Percentiles rank a stretch among this genome's conserved stretches.
phyloP scores from a whole-genome alignment of 805 yeast species.

The Sporopachydermia lactativora region DNA sequence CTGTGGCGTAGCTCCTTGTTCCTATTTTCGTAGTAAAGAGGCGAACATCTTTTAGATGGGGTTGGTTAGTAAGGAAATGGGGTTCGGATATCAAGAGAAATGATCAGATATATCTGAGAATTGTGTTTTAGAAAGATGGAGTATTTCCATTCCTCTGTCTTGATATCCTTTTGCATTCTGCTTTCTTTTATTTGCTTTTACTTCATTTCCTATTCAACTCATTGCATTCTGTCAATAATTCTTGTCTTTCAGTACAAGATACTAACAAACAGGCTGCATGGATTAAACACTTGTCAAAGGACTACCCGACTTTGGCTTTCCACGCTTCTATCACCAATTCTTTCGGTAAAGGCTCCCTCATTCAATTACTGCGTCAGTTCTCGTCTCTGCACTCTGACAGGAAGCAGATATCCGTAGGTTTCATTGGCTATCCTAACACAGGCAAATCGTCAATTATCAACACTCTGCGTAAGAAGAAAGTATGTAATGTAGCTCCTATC shows the following conservation, averaged over 20 bases:
- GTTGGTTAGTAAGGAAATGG: constrained; percentile 35
- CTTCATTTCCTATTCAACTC: constrained; percentile 9
- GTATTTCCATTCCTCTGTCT: no score
- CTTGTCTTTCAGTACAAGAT: no score
- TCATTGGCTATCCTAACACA: constrained; percentile 96
- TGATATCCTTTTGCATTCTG: constrained; percentile 8
- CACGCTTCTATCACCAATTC: constrained; percentile 97
- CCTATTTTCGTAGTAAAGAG: constrained; percentile 76
- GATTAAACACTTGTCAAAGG: constrained; percentile 90
- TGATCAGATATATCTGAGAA: no score
- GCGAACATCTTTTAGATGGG: constrained; percentile 39
- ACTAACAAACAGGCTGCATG: constrained; percentile 99
- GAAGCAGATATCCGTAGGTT: constrained; percentile 92
- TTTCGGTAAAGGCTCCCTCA: constrained; percentile 93
- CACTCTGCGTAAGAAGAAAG: constrained; percentile 88
- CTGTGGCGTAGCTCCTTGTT: constrained; percentile 19
- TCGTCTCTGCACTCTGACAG: constrained; percentile 83
- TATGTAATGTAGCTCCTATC: constrained; percentile 93
- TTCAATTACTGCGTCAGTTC: constrained; percentile 86
- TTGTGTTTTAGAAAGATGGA: no score
- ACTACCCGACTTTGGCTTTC: constrained; percentile 90
- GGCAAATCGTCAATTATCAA: constrained; percentile 95
- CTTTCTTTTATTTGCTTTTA: constrained; percentile 6
- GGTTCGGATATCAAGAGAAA: no score
- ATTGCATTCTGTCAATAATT: constrained; percentile 21